Evolutionary conservation across 1,284 basidiomycete genomes (phyloP).

Genomic region (Moesziomyces aphidis): DNA sequence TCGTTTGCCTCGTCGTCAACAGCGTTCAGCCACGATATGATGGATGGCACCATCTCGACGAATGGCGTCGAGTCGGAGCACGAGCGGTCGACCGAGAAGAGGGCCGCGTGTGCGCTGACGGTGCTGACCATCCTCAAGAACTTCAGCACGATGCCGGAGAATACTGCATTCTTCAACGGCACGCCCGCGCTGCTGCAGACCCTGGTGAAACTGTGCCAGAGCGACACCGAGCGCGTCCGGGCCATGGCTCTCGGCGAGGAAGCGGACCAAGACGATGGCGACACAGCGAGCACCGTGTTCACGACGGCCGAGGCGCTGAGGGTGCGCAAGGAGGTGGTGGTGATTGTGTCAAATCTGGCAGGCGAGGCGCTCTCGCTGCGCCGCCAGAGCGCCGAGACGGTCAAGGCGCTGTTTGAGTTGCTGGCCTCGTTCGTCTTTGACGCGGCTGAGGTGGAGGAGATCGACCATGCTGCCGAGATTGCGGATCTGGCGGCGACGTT

Average conservation of each 20-base stretch:
- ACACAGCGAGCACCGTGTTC: slow-evolving; percentile 42
- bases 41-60: slow-evolving; percentile 31
- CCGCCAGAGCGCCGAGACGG: slow-evolving; percentile 69
- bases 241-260: slow-evolving; percentile 14
- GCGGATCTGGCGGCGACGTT: slow-evolving; percentile 34
- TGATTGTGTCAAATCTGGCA: slow-evolving; percentile 79
- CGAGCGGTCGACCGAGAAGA: slow-evolving; percentile 48
- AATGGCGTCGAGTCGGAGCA: slow-evolving; percentile 33
- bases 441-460: slow-evolving; percentile 75
- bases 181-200: slow-evolving; percentile 77
- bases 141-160: slow-evolving; percentile 80
- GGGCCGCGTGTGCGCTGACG: slow-evolving; percentile 77
- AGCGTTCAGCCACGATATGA: slow-evolving; percentile 5
- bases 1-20: slow-evolving; percentile 17
- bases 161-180: slow-evolving; percentile 76
- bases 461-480: slow-evolving; percentile 70
- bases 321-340: slow-evolving; percentile 81
- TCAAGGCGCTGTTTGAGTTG: slow-evolving; percentile 76
- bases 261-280: slow-evolving; percentile 4
- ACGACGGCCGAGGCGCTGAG: slow-evolving; percentile 72
- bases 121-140: slow-evolving; percentile 87
- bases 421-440: slow-evolving; percentile 82
- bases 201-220: slow-evolving; percentile 67
- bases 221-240: slow-evolving; percentile 65
- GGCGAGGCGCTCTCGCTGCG: slow-evolving; percentile 71